Percentiles rank a stretch among this genome's conserved stretches.
phyloP scores from a whole-genome alignment of 352 stramenopile species.

The Pythium rishiriense region DNA sequence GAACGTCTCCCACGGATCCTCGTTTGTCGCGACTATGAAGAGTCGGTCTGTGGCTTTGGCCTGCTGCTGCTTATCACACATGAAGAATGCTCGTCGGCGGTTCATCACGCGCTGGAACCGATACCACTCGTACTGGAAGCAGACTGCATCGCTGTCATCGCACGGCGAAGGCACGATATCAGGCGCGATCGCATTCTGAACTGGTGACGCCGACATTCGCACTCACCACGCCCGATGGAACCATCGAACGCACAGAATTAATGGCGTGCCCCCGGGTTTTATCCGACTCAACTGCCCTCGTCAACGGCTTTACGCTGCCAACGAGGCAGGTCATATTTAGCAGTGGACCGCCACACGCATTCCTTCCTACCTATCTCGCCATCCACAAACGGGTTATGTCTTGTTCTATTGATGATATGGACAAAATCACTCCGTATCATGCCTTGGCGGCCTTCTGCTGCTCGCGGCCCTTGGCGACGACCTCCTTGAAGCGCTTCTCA shows the following conservation, averaged over 20 bases:
- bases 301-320: too few relatives aligned
- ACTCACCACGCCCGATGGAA: too few relatives aligned
- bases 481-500: constrained; percentile 83
- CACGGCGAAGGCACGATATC: neutral
- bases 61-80: constrained; percentile 3
- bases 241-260: too few relatives aligned
- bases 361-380: neutral
- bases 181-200: neutral
- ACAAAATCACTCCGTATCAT: constrained; percentile 15
- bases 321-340: neutral
- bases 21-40: constrained; percentile 11
- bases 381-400: neutral
- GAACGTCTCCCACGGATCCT: constrained; percentile 47
- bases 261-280: neutral
- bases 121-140: constrained; percentile 2
- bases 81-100: neutral
- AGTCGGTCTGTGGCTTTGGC: constrained; percentile 4
- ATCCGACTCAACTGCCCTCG: neutral
- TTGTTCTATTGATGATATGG: constrained; percentile 7
- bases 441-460: constrained; percentile 22
- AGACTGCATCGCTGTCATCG: neutral
- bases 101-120: constrained; percentile 13
- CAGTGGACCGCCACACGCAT: neutral
- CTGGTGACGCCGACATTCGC: too few relatives aligned
- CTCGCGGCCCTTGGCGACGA: constrained; percentile 70